Evolutionary conservation across 2,329 filamentous ascomycete species (phyloP).

Genomic region (Arthrobotrys iridis): DNA sequence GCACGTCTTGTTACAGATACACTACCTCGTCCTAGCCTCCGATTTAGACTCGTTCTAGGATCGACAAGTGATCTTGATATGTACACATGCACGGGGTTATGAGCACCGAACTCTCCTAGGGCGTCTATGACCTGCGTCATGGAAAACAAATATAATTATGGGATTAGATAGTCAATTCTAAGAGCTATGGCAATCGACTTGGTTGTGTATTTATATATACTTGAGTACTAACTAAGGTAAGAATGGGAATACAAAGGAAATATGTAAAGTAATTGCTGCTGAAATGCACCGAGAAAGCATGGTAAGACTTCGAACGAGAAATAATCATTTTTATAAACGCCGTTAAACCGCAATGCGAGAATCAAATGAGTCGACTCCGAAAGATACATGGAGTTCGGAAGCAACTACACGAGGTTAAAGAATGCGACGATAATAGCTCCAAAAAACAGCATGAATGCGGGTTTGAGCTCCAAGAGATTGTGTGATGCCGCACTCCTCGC

Average conservation of each 20-base stretch:
- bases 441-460: neutral
- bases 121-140: no score
- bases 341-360: neutral
- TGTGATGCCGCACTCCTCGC: slow-evolving; percentile 11
- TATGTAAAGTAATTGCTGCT: no score
- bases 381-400: neutral
- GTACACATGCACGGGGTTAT: no score
- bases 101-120: no score
- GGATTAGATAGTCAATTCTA: no score
- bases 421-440: neutral
- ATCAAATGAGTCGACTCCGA: no score
- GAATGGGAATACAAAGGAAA: neutral
- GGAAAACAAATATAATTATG: neutral
- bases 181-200: no score
- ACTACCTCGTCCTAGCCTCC: no score
- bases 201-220: neutral
- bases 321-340: neutral
- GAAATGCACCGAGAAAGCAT: no score
- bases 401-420: neutral
- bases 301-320: neutral
- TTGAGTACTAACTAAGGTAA: neutral
- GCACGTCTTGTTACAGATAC: no score
- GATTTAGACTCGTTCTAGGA: no score
- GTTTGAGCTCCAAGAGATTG: neutral
- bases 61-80: no score